phyloP scores from a whole-genome alignment of 345 rosid genomes.

The Eucalyptus lansdowneana region DNA sequence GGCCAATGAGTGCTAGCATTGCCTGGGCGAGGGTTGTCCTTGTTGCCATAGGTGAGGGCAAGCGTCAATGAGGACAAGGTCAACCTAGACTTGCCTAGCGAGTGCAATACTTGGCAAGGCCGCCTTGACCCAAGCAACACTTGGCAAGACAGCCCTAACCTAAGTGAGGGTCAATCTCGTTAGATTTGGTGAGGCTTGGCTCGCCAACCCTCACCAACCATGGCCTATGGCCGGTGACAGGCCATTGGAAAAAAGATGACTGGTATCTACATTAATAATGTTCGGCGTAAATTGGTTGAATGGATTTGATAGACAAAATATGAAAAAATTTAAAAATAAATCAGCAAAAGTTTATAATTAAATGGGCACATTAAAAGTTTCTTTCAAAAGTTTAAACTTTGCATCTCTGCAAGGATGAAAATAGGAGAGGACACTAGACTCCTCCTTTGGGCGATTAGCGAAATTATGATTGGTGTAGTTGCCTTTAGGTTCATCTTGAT shows the following conservation, averaged over 20 bases:
- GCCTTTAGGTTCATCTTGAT: not conserved
- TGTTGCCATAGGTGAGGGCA: not conserved
- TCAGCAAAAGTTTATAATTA: accelerated
- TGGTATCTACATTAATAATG: accelerated
- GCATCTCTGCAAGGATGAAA: not conserved
- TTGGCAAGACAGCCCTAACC: not conserved
- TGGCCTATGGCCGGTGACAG: not conserved
- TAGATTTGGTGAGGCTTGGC: not conserved
- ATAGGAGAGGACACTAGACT: not conserved
- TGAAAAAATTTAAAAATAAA: no score
- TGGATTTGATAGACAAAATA: not conserved
- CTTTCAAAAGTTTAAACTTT: not conserved
- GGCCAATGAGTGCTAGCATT: not conserved
- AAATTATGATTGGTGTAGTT: not conserved
- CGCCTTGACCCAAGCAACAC: no score
- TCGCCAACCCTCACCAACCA: not conserved
- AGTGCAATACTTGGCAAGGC: no score
- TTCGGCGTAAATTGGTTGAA: accelerated
- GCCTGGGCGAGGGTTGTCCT: not conserved
- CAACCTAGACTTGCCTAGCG: no score
- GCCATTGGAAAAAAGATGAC: no score
- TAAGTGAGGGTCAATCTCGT: not conserved
- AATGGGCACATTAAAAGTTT: not conserved
- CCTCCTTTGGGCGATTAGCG: not conserved
- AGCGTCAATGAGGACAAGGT: not conserved